Evolutionary conservation across 2,329 filamentous ascomycete genomes (phyloP).

Genomic region (Trichoderma koningiopsis): DNA sequence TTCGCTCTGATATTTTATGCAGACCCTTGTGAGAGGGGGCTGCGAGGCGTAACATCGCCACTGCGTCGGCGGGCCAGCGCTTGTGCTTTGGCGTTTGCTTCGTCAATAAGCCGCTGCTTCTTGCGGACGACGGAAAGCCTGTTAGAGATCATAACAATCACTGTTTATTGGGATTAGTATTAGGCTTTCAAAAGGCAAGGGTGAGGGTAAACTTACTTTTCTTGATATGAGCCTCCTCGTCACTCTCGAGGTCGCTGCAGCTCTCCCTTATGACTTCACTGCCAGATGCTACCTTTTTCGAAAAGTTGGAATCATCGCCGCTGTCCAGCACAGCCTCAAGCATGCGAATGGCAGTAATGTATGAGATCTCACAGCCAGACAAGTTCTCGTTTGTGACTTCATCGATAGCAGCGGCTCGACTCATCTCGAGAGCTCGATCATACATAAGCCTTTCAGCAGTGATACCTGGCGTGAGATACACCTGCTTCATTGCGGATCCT

Average conservation of each 20-base stretch:
- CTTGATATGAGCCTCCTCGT: slow-evolving; percentile 72
- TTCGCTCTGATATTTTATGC: slow-evolving; percentile 30
- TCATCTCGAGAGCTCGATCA: slow-evolving; percentile 96
- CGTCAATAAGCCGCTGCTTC: slow-evolving; percentile 63
- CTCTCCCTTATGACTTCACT: slow-evolving; percentile 47
- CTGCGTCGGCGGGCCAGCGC: slow-evolving; percentile 52
- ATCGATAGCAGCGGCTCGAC: slow-evolving; percentile 87
- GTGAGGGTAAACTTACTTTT: slow-evolving; percentile 59
- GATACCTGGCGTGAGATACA: slow-evolving; percentile 82
- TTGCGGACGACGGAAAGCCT: slow-evolving; percentile 59
- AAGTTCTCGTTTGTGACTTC: slow-evolving; percentile 93
- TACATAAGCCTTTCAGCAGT: slow-evolving; percentile 98
- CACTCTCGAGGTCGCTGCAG: slow-evolving; percentile 58
- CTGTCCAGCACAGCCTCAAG: slow-evolving; percentile 90
- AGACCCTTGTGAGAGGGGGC: slow-evolving; percentile 52
- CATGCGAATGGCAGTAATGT: slow-evolving; percentile 91
- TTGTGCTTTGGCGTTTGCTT: slow-evolving; percentile 54
- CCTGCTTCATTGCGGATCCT: slow-evolving; percentile 72
- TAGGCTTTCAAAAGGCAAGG: not conserved
- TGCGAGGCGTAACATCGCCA: slow-evolving; percentile 58
- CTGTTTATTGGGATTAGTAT: slow-evolving; percentile 38
- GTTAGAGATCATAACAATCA: slow-evolving; percentile 64
- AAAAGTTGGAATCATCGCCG: slow-evolving; percentile 60
- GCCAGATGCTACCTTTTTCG: slow-evolving; percentile 39
- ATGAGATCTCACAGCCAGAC: slow-evolving; percentile 84